Evolutionary conservation across 2,329 filamentous ascomycete species (phyloP), one percentile per base, ranked within the genome.

Genomic region (Plenodomus lindquistii): DNA sequence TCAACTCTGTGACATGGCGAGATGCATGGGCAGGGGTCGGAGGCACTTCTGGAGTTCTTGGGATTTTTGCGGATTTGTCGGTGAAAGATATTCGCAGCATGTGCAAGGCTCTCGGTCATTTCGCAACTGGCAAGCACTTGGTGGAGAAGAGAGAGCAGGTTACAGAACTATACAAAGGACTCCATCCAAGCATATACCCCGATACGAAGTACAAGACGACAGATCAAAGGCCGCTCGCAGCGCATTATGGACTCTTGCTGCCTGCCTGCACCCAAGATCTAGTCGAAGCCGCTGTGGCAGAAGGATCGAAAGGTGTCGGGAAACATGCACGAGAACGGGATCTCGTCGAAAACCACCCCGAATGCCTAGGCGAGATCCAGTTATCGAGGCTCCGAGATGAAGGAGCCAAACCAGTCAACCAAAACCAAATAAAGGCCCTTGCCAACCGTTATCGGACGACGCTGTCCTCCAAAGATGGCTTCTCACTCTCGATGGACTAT

Each of bases 401-500:
- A 4, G 4, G 52, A 13, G 6, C 19, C 5, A 4, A 40, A 39
- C 8, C 4, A 1, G 15, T 48, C 36, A 19, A 44, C 11, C 35
- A 50, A 36, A 8, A 44, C 20, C 38, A 46, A 41, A 37, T 61
- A 37, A 2, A 24, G 16, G 21, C 17, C 24, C 47, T 62, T 34
- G 18, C 59, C 18, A 50, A 36, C 13, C 40, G 44, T 8, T 60
- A 44, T 18, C 60, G 62, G 9, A 29, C 55, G 10, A 18, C 24
- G 4, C 41, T 35, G 10, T 42, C 48, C 7, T 16, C 22, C 15
- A 20, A 42, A 7, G 40, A 20, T 10, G 51, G 57, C 3, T 54
- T 67, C 35, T 66, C 66, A 3, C 46, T 51, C 2, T 65, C 66
- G 1, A 69, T 70, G 67, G 20, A 51, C 2, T 69, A 68, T 43